Evolutionary conservation across 305 asterid genomes (phyloP).

Genomic region (Plantago lanceolata): DNA sequence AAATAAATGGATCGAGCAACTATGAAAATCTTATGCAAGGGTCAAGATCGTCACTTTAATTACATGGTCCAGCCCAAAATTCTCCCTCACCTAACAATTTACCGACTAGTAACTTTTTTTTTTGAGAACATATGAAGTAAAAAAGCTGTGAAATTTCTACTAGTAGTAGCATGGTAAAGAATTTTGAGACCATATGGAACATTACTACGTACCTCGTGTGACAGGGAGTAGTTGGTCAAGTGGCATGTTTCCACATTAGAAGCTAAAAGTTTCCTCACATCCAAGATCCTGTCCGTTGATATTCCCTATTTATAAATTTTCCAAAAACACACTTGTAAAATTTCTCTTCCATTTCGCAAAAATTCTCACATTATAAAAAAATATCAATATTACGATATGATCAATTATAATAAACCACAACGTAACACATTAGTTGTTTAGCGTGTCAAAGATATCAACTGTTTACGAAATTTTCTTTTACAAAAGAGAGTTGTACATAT

Average conservation of each 20-base stretch:
- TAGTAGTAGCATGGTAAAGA: neutral
- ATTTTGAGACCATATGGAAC: neutral
- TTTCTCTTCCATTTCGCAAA: neutral
- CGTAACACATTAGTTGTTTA: too few species aligned
- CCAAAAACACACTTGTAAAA: neutral
- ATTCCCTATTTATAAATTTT: slow-evolving; percentile 14
- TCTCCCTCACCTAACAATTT: too few species aligned
- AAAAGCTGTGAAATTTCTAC: neutral
- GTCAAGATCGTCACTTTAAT: neutral
- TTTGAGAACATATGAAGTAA: neutral
- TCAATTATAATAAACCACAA: too few species aligned
- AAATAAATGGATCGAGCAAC: neutral
- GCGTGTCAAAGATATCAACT: too few species aligned
- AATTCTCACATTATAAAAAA: too few species aligned
- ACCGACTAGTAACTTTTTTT: neutral
- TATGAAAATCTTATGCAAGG: neutral
- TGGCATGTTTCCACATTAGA: slow-evolving; percentile 26
- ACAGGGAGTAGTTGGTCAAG: slow-evolving; percentile 43
- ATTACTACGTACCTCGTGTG: slow-evolving; percentile 43
- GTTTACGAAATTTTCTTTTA: too few species aligned
- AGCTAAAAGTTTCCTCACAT: slow-evolving; percentile 43
- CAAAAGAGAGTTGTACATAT: too few species aligned
- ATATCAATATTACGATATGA: neutral
- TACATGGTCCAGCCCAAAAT: neutral
- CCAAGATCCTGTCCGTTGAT: slow-evolving; percentile 33